Conservation (phyloP, 768 basidiomycete species). For the Naganishia kalamii region DNA sequence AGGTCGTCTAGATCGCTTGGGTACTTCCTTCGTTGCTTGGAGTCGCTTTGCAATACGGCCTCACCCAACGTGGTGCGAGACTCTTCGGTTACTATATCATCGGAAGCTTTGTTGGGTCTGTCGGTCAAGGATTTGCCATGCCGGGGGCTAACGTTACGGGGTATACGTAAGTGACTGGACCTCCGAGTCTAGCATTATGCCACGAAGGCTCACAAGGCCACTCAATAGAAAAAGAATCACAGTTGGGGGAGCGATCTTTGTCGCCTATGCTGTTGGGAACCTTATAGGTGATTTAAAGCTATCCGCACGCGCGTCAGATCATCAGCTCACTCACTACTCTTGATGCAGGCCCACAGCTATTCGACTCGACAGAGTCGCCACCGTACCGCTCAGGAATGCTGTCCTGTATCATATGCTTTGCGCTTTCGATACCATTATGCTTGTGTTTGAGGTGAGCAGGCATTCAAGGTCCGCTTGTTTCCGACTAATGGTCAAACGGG, state of each 20-base stretch:
- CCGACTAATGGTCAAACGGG: not conserved
- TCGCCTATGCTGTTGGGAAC: constrained; percentile 32
- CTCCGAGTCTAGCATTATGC: too few relatives aligned
- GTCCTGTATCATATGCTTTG: constrained; percentile 27
- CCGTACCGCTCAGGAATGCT: constrained; percentile 31
- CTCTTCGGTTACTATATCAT: constrained; percentile 33
- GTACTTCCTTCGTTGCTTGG: constrained; percentile 29
- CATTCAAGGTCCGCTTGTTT: not conserved
- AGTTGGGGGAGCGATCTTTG: constrained; percentile 29
- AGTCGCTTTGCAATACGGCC: constrained; percentile 31
- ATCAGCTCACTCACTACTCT: not conserved
- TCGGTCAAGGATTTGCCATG: constrained; percentile 31
- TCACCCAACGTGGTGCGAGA: constrained; percentile 24
- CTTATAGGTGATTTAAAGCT: constrained; percentile 27
- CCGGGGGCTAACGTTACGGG: constrained; percentile 32
- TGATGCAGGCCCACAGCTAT: constrained; percentile 3
- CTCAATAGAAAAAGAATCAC: constrained; percentile 30
- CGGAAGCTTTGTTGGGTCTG: constrained; percentile 30
- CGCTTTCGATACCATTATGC: constrained; percentile 23
- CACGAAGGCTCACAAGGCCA: too few relatives aligned
- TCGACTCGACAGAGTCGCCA: constrained; percentile 29
- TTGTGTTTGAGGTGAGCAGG: constrained; percentile 11
- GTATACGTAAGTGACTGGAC: constrained; percentile 24
- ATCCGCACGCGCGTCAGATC: too few relatives aligned
- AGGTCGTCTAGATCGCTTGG: constrained; percentile 13